Evolutionary conservation across 306 rosid species (phyloP).

Genomic region (Medicago ruthenica): DNA sequence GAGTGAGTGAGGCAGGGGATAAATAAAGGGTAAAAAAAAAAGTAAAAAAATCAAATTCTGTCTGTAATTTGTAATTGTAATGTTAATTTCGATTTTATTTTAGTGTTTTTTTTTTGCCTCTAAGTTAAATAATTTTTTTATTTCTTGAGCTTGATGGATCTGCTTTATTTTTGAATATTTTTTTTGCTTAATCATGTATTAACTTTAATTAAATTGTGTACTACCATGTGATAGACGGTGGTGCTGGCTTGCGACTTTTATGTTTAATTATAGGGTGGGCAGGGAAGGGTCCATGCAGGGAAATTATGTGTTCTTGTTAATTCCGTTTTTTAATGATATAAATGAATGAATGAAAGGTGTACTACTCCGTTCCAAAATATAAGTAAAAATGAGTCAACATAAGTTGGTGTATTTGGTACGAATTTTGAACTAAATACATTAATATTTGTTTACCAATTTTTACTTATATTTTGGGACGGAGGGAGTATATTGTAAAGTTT

Average conservation of each 20-base stretch:
- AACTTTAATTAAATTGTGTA: constrained; percentile 24
- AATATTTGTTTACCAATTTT: too few relatives aligned
- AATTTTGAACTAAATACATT: too few relatives aligned
- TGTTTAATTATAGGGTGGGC: background rate
- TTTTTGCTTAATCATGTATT: constrained; percentile 9
- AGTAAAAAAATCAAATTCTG: constrained; percentile 23
- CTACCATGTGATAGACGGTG: constrained; percentile 26
- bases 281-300: constrained; percentile 4
- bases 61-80: constrained; percentile 47
- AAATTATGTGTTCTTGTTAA: constrained; percentile 15
- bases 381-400: too few relatives aligned
- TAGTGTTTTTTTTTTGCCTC: background rate
- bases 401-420: too few relatives aligned
- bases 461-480: too few relatives aligned
- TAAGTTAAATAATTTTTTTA: constrained; percentile 46
- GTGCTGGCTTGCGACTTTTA: constrained; percentile 21
- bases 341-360: constrained; percentile 14
- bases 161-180: background rate
- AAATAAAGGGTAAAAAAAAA: constrained; percentile 36
- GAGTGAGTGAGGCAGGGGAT: constrained; percentile 37
- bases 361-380: too few relatives aligned
- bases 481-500: background rate
- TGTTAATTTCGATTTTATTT: constrained; percentile 32
- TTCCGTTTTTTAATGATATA: background rate
- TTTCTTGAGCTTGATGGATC: constrained; percentile 37